Evolutionary conservation across 352 stramenopile genomes (phyloP).

Genomic region (Detonula confervacea): DNA sequence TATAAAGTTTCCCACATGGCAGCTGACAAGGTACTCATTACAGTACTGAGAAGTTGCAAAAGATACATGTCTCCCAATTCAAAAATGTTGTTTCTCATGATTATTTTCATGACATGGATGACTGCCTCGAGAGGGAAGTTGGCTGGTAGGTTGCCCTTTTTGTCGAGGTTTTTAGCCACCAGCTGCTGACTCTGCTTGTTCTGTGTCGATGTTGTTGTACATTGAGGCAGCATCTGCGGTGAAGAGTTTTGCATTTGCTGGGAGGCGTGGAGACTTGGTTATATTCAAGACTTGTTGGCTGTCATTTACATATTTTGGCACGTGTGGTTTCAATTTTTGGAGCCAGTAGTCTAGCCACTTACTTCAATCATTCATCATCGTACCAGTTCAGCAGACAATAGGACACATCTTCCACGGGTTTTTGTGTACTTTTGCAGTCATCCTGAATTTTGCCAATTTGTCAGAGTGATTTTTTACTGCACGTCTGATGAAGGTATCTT

Average conservation of each 20-base stretch:
- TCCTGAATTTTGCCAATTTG: neutral
- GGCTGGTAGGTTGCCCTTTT: neutral
- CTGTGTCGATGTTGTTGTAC: neutral
- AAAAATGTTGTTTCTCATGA: neutral
- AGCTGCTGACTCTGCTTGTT: neutral
- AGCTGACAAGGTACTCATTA: no score
- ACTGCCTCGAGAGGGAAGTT: neutral
- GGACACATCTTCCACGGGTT: neutral
- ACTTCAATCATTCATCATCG: no score
- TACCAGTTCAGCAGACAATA: neutral
- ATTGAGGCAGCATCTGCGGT: neutral
- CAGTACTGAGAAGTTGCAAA: neutral
- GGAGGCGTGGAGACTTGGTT: no score
- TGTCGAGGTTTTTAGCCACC: neutral
- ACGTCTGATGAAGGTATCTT: conserved; percentile 2
- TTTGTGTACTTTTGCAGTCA: neutral
- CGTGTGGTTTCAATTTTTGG: no score
- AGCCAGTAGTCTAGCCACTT: no score
- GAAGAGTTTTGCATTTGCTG: neutral
- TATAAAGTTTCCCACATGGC: no score
- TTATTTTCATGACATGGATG: neutral
- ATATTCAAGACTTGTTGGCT: no score
- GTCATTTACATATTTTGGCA: no score
- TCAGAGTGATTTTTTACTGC: neutral
- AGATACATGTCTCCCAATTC: neutral